Conservation (phyloP, 2,329 filamentous ascomycete species). For the Hypoxylon sp. region DNA sequence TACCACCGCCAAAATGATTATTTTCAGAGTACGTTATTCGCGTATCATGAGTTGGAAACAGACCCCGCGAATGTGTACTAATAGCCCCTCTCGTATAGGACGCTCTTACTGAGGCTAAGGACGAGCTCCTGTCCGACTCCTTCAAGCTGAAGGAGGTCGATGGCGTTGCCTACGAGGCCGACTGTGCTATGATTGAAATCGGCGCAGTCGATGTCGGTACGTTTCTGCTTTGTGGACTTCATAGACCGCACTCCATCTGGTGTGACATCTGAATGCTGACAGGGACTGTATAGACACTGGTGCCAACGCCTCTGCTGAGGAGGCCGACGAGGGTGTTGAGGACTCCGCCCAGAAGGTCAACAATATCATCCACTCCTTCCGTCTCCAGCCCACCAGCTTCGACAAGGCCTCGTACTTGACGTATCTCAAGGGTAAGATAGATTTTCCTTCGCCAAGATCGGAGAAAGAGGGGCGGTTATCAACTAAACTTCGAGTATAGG, state of each 20-base stretch:
- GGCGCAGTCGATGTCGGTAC: conserved; percentile 80
- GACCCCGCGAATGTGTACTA: conserved; percentile 17
- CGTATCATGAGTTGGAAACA: neutral
- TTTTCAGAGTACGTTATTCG: conserved; percentile 73
- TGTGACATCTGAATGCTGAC: conserved; percentile 14
- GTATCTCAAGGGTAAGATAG: conserved; percentile 84
- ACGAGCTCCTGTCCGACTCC: conserved; percentile 98
- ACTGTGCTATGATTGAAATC: conserved; percentile 91
- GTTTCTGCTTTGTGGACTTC: conserved; percentile 54
- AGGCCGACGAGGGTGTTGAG: conserved; percentile 81
- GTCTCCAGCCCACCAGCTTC: conserved; percentile 81
- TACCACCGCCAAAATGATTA: conserved; percentile 74
- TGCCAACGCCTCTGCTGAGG: conserved; percentile 97
- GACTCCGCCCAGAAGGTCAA: conserved; percentile 82
- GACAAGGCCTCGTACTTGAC: conserved; percentile 89
- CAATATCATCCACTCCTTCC: conserved; percentile 94
- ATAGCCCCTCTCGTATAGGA: conserved; percentile 71
- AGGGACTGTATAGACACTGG: conserved; percentile 75
- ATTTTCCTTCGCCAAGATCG: neutral
- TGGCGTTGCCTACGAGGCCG: conserved; percentile 86
- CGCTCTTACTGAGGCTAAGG: conserved; percentile 77
- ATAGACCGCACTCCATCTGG: neutral
- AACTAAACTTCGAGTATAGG: conserved; percentile 60
- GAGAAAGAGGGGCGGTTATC: neutral
- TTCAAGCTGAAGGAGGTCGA: conserved; percentile 87